A percentile compares a stretch with the other conserved stretches of the same genome.
Conservation (phyloP, 257 asterid species). For the Solanum tarijense region DNA sequence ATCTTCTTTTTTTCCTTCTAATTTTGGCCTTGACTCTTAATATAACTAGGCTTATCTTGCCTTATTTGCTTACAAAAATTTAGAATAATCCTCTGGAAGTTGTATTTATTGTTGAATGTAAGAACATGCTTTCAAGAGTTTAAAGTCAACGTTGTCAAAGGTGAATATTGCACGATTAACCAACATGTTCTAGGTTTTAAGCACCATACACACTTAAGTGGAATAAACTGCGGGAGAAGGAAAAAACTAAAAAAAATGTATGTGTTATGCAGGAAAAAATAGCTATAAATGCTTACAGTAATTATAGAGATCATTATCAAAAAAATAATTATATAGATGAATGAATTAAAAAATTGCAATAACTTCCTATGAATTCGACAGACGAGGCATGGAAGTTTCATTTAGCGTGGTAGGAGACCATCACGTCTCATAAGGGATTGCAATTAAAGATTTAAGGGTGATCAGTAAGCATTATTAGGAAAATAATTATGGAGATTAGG, state of each 20-base stretch:
- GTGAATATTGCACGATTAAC: not conserved
- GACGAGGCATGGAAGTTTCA: not conserved
- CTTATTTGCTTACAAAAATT: not conserved
- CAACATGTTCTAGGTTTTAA: not conserved
- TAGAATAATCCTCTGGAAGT: not conserved
- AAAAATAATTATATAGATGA: not conserved
- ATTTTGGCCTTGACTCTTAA: not conserved
- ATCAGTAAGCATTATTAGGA: not conserved
- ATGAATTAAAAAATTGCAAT: not conserved
- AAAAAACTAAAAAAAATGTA: no score
- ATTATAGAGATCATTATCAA: not conserved
- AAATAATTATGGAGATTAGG: not conserved
- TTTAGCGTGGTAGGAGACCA: not conserved
- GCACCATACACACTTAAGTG: not conserved
- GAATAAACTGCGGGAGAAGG: not conserved
- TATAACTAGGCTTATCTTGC: not conserved
- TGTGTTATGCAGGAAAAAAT: not conserved
- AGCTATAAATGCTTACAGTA: not conserved
- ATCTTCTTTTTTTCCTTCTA: not conserved
- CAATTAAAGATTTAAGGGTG: not conserved
- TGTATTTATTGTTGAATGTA: not conserved
- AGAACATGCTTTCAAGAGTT: not conserved
- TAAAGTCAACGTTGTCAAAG: not conserved
- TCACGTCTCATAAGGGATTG: not conserved
- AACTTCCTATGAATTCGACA: not conserved